Percentiles rank a stretch among this genome's conserved stretches.
Conservation (phyloP, 768 basidiomycete genomes). For the Gloeophyllum trabeum region DNA sequence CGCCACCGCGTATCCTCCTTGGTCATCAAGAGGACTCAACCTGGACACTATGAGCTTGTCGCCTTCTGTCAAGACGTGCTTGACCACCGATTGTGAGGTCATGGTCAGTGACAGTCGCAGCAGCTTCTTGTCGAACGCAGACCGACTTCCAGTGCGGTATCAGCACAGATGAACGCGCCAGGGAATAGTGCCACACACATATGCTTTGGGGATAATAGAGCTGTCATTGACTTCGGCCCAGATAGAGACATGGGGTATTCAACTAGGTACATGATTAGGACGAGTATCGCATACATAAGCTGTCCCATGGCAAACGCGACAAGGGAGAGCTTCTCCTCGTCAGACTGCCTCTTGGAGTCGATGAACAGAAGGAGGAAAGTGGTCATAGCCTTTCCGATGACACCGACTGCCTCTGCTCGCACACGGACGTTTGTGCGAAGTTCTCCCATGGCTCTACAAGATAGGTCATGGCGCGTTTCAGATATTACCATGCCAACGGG, state of each 20-base stretch:
- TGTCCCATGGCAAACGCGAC: constrained; percentile 86
- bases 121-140: constrained; percentile 35
- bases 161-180: too few relatives aligned
- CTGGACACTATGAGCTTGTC: constrained; percentile 85
- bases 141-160: too few relatives aligned
- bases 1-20: constrained; percentile 93
- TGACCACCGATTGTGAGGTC: constrained; percentile 82
- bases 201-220: constrained; percentile 10
- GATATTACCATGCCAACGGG: too few relatives aligned
- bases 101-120: constrained; percentile 67
- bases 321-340: constrained; percentile 40
- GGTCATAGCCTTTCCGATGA: constrained; percentile 58
- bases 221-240: too few relatives aligned
- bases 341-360: constrained; percentile 21
- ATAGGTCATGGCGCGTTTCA: background rate
- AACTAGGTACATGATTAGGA: constrained; percentile 23
- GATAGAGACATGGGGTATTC: too few relatives aligned
- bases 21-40: constrained; percentile 75
- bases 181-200: too few relatives aligned
- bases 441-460: constrained; percentile 50
- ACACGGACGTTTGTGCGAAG: constrained; percentile 64
- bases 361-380: constrained; percentile 60
- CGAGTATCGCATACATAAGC: constrained; percentile 49
- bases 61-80: constrained; percentile 92
- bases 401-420: constrained; percentile 76